Conservation (phyloP, 169 alveolate species). For the Ichthyophthirius multifiliis region DNA sequence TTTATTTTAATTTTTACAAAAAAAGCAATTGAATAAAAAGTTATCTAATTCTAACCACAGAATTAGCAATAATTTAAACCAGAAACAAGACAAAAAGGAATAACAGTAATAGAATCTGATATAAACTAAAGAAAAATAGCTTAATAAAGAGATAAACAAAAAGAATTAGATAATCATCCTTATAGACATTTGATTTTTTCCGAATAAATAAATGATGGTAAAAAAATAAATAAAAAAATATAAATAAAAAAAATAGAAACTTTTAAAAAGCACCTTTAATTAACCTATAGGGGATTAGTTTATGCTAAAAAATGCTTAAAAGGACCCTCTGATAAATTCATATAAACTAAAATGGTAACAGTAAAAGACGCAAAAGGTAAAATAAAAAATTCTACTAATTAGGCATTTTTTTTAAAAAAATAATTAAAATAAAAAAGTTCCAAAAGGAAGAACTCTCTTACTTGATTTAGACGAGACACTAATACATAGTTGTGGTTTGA, state of each 20-base stretch:
- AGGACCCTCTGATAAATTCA: conserved; percentile 39
- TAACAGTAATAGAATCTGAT: conserved; percentile 6
- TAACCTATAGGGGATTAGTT: conserved; percentile 33
- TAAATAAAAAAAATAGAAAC: neutral
- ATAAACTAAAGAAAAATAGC: neutral
- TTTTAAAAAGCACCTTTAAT: conserved; percentile 29
- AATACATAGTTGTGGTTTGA: conserved; percentile 49
- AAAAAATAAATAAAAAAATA: too few relatives aligned
- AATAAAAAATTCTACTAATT: neutral
- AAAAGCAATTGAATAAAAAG: neutral
- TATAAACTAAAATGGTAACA: conserved; percentile 16
- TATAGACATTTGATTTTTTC: conserved; percentile 35
- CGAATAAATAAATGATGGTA: conserved; percentile 18
- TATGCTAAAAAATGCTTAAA: conserved; percentile 37
- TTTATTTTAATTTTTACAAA: neutral
- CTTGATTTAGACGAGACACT: conserved; percentile 67
- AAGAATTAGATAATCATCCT: conserved; percentile 23
- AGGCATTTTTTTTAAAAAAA: too few relatives aligned
- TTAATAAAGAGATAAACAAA: neutral
- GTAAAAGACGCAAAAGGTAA: conserved; percentile 19
- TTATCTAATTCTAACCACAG: too few relatives aligned
- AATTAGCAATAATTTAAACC: too few relatives aligned
- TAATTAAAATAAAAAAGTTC: neutral
- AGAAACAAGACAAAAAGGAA: too few relatives aligned
- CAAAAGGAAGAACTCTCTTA: conserved; percentile 50